phyloP scores from a whole-genome alignment of 2,329 filamentous ascomycete species.

The Penicillium sp. region DNA sequence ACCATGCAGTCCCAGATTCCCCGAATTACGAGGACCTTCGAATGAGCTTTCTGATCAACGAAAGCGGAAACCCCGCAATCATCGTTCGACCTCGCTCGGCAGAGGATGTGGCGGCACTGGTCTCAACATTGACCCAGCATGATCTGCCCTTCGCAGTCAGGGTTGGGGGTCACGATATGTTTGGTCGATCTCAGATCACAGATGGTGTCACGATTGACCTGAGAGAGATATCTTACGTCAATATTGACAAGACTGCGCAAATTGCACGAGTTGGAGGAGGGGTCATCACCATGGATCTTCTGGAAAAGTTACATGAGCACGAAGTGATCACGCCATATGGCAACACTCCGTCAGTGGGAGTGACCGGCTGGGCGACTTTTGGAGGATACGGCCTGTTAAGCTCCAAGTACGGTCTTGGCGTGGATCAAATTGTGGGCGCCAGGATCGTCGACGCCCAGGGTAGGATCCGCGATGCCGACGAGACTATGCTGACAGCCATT shows the following conservation, averaged over 20 bases:
- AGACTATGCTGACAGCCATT: slow-evolving; percentile 34
- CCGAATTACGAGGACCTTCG: slow-evolving; percentile 8
- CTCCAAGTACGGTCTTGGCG: slow-evolving; percentile 29
- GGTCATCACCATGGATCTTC: slow-evolving; percentile 26
- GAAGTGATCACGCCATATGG: slow-evolving; percentile 24
- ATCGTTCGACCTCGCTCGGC: slow-evolving; percentile 24
- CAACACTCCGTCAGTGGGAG: slow-evolving; percentile 29
- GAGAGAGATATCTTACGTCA: slow-evolving; percentile 31
- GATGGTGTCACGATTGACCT: slow-evolving; percentile 35
- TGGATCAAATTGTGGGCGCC: slow-evolving; percentile 38
- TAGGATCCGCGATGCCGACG: slow-evolving; percentile 33
- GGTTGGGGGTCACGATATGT: slow-evolving; percentile 35
- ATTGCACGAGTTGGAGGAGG: slow-evolving; percentile 36
- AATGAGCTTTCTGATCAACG: slow-evolving; percentile 9
- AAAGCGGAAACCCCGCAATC: slow-evolving; percentile 6
- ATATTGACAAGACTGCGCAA: slow-evolving; percentile 20
- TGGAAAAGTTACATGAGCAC: slow-evolving; percentile 21
- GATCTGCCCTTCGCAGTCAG: slow-evolving; percentile 26
- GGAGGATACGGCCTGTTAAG: slow-evolving; percentile 36
- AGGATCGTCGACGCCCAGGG: slow-evolving; percentile 37
- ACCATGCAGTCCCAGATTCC: slow-evolving; percentile 6
- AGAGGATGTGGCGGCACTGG: slow-evolving; percentile 20
- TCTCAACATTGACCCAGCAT: slow-evolving; percentile 14
- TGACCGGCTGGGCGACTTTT: slow-evolving; percentile 34
- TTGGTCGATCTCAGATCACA: slow-evolving; percentile 26